Evolutionary conservation across 306 rosid genomes (phyloP).

Genomic region (Prunus mume): DNA sequence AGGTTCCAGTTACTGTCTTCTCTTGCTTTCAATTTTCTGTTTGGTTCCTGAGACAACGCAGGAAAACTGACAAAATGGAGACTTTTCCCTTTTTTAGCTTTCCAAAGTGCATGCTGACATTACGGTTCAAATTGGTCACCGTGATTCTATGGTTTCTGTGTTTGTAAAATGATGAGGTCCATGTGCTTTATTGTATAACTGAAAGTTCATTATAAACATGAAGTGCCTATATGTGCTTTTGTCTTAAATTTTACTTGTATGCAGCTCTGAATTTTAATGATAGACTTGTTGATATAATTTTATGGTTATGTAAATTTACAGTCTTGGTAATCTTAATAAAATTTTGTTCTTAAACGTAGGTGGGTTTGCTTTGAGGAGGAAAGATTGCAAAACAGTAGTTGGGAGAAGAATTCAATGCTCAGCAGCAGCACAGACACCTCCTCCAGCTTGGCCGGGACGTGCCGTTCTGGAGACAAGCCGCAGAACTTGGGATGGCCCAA

Average conservation of each 20-base stretch:
- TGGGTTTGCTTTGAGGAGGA: slow-evolving; percentile 58
- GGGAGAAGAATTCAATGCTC: slow-evolving; percentile 62
- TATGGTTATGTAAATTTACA: not conserved
- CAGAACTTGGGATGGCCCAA: slow-evolving; percentile 80
- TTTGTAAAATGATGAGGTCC: not conserved
- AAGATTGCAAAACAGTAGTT: slow-evolving; percentile 33
- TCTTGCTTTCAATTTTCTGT: slow-evolving; percentile 10
- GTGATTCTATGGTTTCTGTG: not conserved
- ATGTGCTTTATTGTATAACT: not conserved
- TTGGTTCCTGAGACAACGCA: not conserved
- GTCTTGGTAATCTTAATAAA: not conserved
- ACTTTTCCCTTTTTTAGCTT: not conserved
- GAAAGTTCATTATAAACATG: not conserved
- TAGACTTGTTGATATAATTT: not conserved
- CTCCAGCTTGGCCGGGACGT: slow-evolving; percentile 98
- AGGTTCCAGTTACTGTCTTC: slow-evolving; percentile 41
- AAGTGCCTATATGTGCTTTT: not conserved
- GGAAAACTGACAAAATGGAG: not conserved
- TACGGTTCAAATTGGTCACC: not conserved
- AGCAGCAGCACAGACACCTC: slow-evolving; percentile 52
- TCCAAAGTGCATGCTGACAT: slow-evolving; percentile 8
- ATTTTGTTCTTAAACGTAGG: slow-evolving; percentile 36
- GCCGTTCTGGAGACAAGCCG: slow-evolving; percentile 53
- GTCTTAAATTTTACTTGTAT: not conserved
- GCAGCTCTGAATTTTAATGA: not conserved